Base-by-base conservation (phyloP, 345 rosid genomes). In the Dipteronia dyeriana region DNA sequence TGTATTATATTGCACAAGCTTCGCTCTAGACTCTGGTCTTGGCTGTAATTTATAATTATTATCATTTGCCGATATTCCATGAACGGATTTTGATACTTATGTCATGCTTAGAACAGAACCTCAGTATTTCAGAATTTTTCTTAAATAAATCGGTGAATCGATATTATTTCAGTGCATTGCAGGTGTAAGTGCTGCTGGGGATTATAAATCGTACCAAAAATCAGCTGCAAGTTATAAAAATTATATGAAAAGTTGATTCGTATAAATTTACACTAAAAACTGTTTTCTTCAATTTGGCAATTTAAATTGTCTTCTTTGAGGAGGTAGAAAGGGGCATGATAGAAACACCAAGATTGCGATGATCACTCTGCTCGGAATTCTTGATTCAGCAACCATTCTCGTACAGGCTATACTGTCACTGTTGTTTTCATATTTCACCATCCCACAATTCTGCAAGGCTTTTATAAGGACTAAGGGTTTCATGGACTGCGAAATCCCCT, bases 381-480 rank as follows among this genome's bases (percentile, higher is more conserved):
- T 68, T 47, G 57, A 14, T 12, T 47, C 19, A 5, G 7, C 57
- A 45, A 45, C 34, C 56, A 22, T 22, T 45, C 9, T 11, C 34
- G 47, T 23, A 45, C 72, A 45, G 72, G 72, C 56, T 67, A 2
- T 11, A 14, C 9, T 5, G 47, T 45, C 38, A 10, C 20, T 23
- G 2, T 64, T 66, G 65, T 66, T 70, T 71, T 86, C 85, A 90
- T 78, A 86, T 85, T 76, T 90, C 87, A 20, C 88, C 89, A 77
- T 87, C 92, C 92, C 92, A 87, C 39, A 87, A 56, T 73, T 86
- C 85, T 73, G 85, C 78, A 3, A 86, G 85, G 81, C 79, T 87
- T 80, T 83, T 85, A 66, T 85, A 87, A 47, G 91, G 93, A 68
- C 90, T 87, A 25, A n/a, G 34, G 66, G 79, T 83, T 72, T 78